phyloP scores from a whole-genome alignment of 441 rosid genomes.

The Capsella rubella region DNA sequence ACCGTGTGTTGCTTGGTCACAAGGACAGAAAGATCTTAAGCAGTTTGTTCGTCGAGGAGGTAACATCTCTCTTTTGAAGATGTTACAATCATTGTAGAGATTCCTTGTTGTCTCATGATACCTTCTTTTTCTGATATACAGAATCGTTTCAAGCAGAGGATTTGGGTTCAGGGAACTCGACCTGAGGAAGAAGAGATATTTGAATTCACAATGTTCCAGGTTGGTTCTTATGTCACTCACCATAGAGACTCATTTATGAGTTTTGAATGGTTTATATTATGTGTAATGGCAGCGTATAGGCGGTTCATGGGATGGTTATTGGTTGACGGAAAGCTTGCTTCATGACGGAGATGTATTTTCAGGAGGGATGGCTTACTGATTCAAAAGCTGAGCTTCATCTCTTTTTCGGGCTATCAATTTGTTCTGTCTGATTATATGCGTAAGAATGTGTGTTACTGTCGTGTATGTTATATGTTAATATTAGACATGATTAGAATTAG shows the following conservation, averaged over 20 bases:
- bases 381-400: background rate
- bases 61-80: constrained; percentile 35
- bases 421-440: background rate
- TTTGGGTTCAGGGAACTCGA: constrained; percentile 85
- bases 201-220: constrained; percentile 93
- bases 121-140: constrained; percentile 32
- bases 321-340: constrained; percentile 89
- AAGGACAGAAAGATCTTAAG: constrained; percentile 78
- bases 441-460: background rate
- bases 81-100: background rate
- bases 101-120: constrained; percentile 6
- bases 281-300: constrained; percentile 71
- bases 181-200: constrained; percentile 91
- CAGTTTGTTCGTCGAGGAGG: constrained; percentile 86
- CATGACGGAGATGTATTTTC: constrained; percentile 86
- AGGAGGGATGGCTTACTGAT: constrained; percentile 87
- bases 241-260: background rate
- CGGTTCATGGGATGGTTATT: constrained; percentile 97
- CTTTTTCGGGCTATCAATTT: background rate
- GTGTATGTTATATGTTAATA: constrained; percentile 31
- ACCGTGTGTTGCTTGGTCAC: constrained; percentile 89
- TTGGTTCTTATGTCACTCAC: constrained; percentile 27
- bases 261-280: no score
- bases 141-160: constrained; percentile 81
- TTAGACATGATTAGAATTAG: background rate